Base-by-base conservation (phyloP, 345 rosid species). In the Euphorbia pulcherrima region DNA sequence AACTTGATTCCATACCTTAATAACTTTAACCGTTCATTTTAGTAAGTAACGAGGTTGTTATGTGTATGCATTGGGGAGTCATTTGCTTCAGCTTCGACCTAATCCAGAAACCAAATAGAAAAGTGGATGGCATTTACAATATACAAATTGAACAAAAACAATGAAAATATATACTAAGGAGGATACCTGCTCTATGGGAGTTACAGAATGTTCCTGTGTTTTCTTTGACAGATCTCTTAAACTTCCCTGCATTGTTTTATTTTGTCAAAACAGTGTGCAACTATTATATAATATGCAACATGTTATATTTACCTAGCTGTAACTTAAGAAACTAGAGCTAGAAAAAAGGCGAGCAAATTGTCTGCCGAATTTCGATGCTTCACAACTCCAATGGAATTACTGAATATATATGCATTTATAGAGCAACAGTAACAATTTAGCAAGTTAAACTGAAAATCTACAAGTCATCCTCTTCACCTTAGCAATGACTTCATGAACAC, bases 201-300 rank as follows among this genome's bases (percentile, higher is more conserved):
- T 63, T 18, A 69, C 71, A 60, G 87, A 57, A 76, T 77, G 87
- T 46, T 83, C 94, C 72, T 73, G 90, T 54, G 64, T 60, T 78
- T 80, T 86, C 80, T 82, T 88, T 30, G 88, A 78, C 56, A 86
- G 82, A 68, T 86, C 94, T 77, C 89, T 79, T 74, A 88, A 60
- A 56, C 86, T 79, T 51, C 94, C 94, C 90, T 88, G 84, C 72
- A 72, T 41, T 37, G 46, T 66, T 60, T 65, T 60, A 66, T n/a
- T 21, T 57, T 44, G 20, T 60, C 70, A 69, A 35, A 64, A 35
- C 29, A 2, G 26, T 37, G 21, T 29, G n/a, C 26, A 29, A 29
- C 24, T 5, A 14, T 29, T 26, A 39, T 33, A 35, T 44, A 44
- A 26, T 44, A 2, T 9, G 5, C 0, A 5, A 16, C 12, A 44